Conservation (phyloP, 352 stramenopile species). For the Phytophthora pisi region DNA sequence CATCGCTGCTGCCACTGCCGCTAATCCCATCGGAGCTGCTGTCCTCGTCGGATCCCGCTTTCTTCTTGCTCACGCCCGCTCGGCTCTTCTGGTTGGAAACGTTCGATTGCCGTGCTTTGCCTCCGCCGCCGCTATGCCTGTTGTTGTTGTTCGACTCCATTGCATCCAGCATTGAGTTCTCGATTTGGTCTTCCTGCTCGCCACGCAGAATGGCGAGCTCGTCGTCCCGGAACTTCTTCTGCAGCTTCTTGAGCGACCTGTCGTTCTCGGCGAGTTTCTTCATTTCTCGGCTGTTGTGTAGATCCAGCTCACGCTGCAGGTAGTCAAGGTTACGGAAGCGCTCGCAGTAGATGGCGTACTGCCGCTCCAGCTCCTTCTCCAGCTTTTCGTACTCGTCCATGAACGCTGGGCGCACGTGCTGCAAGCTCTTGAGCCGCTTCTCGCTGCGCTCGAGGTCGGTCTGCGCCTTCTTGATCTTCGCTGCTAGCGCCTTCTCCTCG, state of each 20-base stretch:
- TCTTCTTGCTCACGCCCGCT: constrained; percentile 41
- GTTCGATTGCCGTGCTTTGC: constrained; percentile 34
- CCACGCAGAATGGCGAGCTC: constrained; percentile 89
- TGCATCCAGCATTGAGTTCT: constrained; percentile 57
- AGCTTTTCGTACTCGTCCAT: constrained; percentile 99
- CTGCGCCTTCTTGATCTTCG: constrained; percentile 95
- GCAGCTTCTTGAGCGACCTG: constrained; percentile 91
- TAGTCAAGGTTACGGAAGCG: constrained; percentile 97
- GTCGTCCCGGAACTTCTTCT: constrained; percentile 93
- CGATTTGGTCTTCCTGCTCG: constrained; percentile 84
- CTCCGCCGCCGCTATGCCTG: constrained; percentile 38
- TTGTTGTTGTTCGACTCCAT: constrained; percentile 47
- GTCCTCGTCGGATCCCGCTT: constrained; percentile 43
- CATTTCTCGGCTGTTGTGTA: constrained; percentile 87
- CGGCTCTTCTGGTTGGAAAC: constrained; percentile 54
- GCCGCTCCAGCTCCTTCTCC: constrained; percentile 94
- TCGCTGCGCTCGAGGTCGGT: constrained; percentile 95
- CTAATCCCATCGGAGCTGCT: constrained; percentile 58
- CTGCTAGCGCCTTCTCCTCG: constrained; percentile 90
- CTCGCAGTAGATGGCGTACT: constrained; percentile 95
- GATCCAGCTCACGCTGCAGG: constrained; percentile 93
- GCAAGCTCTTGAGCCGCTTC: constrained; percentile 93
- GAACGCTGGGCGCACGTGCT: constrained; percentile 94
- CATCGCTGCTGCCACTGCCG: constrained; percentile 42
- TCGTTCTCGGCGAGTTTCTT: constrained; percentile 90